Evolutionary conservation across 1,284 basidiomycete species (phyloP).

Genomic region (Hemileia vastatrix): DNA sequence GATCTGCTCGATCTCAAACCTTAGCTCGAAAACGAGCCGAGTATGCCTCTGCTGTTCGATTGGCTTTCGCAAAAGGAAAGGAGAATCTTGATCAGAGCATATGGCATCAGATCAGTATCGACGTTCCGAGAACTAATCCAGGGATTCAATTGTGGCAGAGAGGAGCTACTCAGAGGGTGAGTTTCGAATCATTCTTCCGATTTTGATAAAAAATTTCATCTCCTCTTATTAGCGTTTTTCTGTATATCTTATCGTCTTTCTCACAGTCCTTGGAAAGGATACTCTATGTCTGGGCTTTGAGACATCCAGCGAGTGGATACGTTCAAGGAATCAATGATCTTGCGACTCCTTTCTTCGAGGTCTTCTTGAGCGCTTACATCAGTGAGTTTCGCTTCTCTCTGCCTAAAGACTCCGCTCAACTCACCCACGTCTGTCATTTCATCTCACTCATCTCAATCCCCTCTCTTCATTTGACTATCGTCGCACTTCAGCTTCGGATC

Average conservation of each 20-base stretch:
- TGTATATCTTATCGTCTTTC: neutral
- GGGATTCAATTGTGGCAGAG: slow-evolving; percentile 42
- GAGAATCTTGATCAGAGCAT: slow-evolving; percentile 35
- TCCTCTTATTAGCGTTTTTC: neutral
- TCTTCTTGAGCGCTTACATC: slow-evolving; percentile 40
- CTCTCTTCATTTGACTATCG: neutral
- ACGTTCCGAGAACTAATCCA: slow-evolving; percentile 43
- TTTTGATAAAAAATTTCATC: neutral
- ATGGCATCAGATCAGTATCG: slow-evolving; percentile 44
- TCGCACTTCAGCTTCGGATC: neutral
- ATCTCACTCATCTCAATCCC: neutral
- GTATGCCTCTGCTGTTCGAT: neutral
- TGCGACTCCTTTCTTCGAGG: slow-evolving; percentile 44
- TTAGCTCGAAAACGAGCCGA: slow-evolving; percentile 7
- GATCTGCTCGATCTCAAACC: neutral
- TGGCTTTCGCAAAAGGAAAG: neutral
- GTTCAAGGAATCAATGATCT: slow-evolving; percentile 45
- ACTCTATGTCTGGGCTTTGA: slow-evolving; percentile 43
- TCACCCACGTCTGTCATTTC: slow-evolving; percentile 15
- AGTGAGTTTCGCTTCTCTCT: slow-evolving; percentile 11
- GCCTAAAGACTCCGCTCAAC: slow-evolving; percentile 23
- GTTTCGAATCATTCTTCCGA: neutral
- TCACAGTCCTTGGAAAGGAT: slow-evolving; percentile 37
- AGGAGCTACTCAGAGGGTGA: slow-evolving; percentile 35
- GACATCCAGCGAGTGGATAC: slow-evolving; percentile 42